Evolutionary conservation across 257 asterid species (phyloP), one percentile per base, ranked within the genome.

Genomic region (Capsicum chinense): DNA sequence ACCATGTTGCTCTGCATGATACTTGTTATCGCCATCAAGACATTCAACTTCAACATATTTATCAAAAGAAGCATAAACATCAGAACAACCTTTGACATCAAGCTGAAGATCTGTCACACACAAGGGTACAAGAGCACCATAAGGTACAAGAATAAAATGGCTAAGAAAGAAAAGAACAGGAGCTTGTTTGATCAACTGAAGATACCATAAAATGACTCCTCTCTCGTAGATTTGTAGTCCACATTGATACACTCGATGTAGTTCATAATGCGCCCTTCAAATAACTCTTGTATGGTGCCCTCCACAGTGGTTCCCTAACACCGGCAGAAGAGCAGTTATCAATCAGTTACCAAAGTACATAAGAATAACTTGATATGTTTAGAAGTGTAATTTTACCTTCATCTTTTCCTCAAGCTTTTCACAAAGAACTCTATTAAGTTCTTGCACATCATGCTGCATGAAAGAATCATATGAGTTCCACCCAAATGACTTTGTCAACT

Each of bases 391-490:
- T 16, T 67, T 68, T 69, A 69, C 99, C 98, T 96, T 92, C 99
- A 96, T 96, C 91, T 96, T 96, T 87, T 91, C 98, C 88, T 96
- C 99, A 83, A 96, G 98, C 87, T 96, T 96, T 87, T 94, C 98
- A 59, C 92, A 92, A 87, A 96, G 85, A 86, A 94, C 96, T 87
- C 98, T 85, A 89, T 96, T 96, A 11, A 96, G 95, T 90, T 96
- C 99, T 90, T 96, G 98, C 87, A 94, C 98, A 63, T 96, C 99
- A 86, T 96, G 99, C 89, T 96, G 99, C 98, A 92, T 86, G 84
- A 96, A 96, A 73, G 98, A 95, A 87, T 96, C 99, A 85, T 91
- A 90, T 1, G 97, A 92, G 89, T 95, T 98, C 99, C 99, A 95
- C 83, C 99, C 99, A 94, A 96, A 96, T 47, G 99, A 96, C 86